phyloP scores from a whole-genome alignment of 768 basidiomycete species.

The Trametes cinnabarina region DNA sequence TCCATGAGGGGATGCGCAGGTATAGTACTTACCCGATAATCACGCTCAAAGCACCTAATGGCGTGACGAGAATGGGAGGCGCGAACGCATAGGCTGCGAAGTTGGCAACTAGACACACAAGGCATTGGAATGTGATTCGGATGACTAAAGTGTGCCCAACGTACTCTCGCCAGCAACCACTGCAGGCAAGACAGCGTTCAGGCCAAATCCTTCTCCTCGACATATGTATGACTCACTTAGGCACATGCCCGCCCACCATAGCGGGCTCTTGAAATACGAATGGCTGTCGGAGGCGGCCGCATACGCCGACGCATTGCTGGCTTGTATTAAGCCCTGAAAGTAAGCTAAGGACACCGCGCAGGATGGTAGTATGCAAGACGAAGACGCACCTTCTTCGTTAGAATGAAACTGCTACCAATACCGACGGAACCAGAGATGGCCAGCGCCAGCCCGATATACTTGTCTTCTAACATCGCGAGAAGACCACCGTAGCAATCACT shows the following conservation, averaged over 20 bases:
- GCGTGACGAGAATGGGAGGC: slow-evolving; percentile 95
- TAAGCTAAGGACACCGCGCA: neutral
- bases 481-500: neutral
- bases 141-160: slow-evolving; percentile 23
- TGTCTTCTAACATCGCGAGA: slow-evolving; percentile 75
- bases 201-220: neutral
- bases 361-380: neutral
- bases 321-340: slow-evolving; percentile 82
- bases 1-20: neutral
- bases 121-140: neutral
- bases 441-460: slow-evolving; percentile 90
- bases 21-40: slow-evolving; percentile 76
- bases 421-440: slow-evolving; percentile 81
- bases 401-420: slow-evolving; percentile 96
- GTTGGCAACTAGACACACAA: slow-evolving; percentile 58
- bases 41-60: slow-evolving; percentile 91
- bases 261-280: slow-evolving; percentile 83
- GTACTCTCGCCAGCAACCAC: slow-evolving; percentile 92
- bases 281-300: slow-evolving; percentile 73
- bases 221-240: slow-evolving; percentile 64
- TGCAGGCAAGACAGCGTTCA: slow-evolving; percentile 31
- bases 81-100: slow-evolving; percentile 98
- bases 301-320: slow-evolving; percentile 54
- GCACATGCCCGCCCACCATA: slow-evolving; percentile 97
- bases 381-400: slow-evolving; percentile 88